Evolutionary conservation across 441 rosid genomes (phyloP).

Genomic region (Bruguiera hainesii): DNA sequence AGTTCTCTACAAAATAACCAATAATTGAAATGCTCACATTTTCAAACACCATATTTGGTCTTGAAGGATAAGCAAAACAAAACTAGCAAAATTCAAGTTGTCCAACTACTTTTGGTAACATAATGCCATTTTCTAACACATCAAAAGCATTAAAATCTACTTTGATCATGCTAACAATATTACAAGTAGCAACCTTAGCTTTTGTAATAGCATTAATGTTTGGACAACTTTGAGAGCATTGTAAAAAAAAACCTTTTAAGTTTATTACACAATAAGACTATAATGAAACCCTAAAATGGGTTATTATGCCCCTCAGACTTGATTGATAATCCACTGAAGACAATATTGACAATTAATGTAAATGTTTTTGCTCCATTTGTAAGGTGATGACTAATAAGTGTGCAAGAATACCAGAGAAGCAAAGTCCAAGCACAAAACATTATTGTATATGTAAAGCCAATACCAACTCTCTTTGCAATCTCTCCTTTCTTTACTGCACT

Average conservation of each 20-base stretch:
- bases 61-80: constrained; percentile 61
- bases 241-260: constrained; percentile 18
- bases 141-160: constrained; percentile 27
- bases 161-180: constrained; percentile 53
- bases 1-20: neutral
- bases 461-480: constrained; percentile 71
- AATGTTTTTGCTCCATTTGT: constrained; percentile 78
- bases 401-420: constrained; percentile 79
- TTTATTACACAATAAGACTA: constrained; percentile 10
- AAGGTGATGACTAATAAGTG: constrained; percentile 62
- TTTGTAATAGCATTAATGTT: constrained; percentile 75
- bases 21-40: constrained; percentile 52
- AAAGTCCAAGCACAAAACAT: constrained; percentile 73
- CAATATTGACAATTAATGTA: constrained; percentile 74
- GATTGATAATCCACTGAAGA: constrained; percentile 85
- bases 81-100: constrained; percentile 55
- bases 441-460: constrained; percentile 65
- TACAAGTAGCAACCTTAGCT: constrained; percentile 69
- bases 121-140: constrained; percentile 30
- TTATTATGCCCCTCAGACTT: neutral
- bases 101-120: constrained; percentile 45
- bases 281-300: constrained; percentile 4
- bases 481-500: constrained; percentile 65
- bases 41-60: constrained; percentile 55
- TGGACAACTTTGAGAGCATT: constrained; percentile 79